Evolutionary conservation across 1,284 basidiomycete species (phyloP).

Genomic region (Sporisorium sorghi): DNA sequence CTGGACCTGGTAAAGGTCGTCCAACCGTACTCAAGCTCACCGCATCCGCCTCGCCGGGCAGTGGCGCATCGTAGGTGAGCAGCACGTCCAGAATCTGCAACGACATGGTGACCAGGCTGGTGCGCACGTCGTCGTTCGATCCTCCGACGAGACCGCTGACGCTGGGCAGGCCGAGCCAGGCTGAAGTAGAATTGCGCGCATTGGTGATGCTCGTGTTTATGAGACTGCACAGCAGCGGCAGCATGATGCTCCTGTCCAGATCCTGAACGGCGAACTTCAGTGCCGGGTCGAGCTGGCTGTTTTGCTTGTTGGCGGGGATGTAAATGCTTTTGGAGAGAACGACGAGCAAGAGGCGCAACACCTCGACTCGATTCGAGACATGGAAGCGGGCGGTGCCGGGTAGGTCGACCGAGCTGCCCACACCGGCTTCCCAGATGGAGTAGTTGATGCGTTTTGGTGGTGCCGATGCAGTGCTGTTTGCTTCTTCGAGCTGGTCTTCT

Average conservation of each 20-base stretch:
- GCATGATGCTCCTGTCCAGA: constrained; percentile 53
- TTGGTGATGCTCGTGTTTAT: constrained; percentile 62
- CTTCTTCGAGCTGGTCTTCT: constrained; percentile 55
- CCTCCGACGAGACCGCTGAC: constrained; percentile 35
- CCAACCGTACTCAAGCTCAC: constrained; percentile 40
- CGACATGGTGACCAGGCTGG: constrained; percentile 43
- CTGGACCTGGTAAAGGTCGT: constrained; percentile 27
- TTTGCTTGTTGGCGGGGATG: constrained; percentile 44
- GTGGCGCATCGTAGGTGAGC: constrained; percentile 54
- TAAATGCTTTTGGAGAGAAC: constrained; percentile 66
- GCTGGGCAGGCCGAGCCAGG: constrained; percentile 41
- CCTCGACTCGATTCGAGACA: constrained; percentile 57
- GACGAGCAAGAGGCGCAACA: constrained; percentile 62
- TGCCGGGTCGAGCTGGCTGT: constrained; percentile 31
- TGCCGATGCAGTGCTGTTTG: neutral
- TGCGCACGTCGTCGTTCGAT: constrained; percentile 45
- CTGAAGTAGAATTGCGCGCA: constrained; percentile 36
- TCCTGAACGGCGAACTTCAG: constrained; percentile 46
- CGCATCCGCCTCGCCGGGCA: constrained; percentile 31
- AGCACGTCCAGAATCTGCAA: constrained; percentile 61
- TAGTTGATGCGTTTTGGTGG: constrained; percentile 28
- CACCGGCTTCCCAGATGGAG: constrained; percentile 66
- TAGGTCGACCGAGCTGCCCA: constrained; percentile 62
- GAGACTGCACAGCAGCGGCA: constrained; percentile 65
- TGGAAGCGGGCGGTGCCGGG: constrained; percentile 48